Base-by-base conservation (phyloP, 2,329 filamentous ascomycete species). In the Hypoxylon sp. region DNA sequence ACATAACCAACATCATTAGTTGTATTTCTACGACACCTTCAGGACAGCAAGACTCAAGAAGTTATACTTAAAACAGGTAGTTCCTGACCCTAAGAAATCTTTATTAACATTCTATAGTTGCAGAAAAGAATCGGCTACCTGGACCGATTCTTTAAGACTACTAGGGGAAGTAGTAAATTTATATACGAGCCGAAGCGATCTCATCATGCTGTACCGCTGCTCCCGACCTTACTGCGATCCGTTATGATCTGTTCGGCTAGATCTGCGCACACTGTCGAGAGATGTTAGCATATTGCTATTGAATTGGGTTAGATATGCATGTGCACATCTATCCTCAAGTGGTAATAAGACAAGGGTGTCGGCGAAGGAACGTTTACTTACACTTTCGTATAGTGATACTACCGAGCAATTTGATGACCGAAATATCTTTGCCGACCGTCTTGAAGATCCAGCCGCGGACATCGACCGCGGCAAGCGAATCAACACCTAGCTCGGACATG, bases 391-490 rank as follows among this genome's bases (percentile, higher is more conserved):
- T 72, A 44, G 73, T 78, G 1, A 55, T 65, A 8, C 68, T 66
- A 5, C 75, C 70, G 14, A 80, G 63, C 9, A 81, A 74, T 62
- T 78, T 78, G 22, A 81, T 72, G 2, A 80, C 76, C 0, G 78
- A 73, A 2, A 80, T 59, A 22, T 78, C 73, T 8, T 73, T 69
- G 1, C 77, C 77, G 4, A 83, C 69, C 3, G 69, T 70, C 63
- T 77, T 76, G 33, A 73, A 77, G 55, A 80, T 75, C 82, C 81
- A 83, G 29, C 73, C 76, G 0, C 81, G 73, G 26, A 83, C 68
- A 63, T 83, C 81, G 2, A 83, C 80, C 0, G 81, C 82, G 0
- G 78, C 76, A 2, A 84, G 75, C 6, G 81, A 82, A 71, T 84
- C 81, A 3, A 82, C 74, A 2, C 82, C 82, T 1, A 83, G 70